A percentile compares a stretch with the other conserved stretches of the same genome.
These are phyloP conservation scores for Coniochaeta sp. DNA, from an alignment of 2,329 filamentous ascomycete genomes.

Conservation along the genomic window DNA sequence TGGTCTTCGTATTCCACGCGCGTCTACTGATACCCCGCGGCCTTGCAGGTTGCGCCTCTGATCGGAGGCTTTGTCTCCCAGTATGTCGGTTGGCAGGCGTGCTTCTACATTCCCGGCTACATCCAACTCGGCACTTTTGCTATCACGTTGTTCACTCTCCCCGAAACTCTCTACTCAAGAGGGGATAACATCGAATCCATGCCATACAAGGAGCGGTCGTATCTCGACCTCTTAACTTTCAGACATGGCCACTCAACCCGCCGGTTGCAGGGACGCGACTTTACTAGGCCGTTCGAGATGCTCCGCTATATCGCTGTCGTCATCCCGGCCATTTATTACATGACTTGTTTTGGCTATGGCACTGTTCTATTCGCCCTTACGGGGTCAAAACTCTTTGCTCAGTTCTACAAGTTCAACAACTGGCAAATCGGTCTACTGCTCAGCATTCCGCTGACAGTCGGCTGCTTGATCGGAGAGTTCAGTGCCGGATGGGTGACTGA, in stretches of 20 bases:
- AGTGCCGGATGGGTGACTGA: constrained; percentile 19
- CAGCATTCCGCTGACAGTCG: constrained; percentile 16
- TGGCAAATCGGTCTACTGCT: constrained; percentile 16
- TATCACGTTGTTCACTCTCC: constrained; percentile 15
- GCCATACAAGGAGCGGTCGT: neutral
- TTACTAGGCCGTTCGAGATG: constrained; percentile 14
- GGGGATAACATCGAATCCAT: neutral
- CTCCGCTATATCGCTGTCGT: constrained; percentile 13
- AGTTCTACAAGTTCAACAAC: constrained; percentile 15
- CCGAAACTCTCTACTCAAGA: constrained; percentile 18
- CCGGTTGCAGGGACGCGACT: constrained; percentile 8
- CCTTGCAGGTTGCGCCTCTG: constrained; percentile 8
- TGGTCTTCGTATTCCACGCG: neutral
- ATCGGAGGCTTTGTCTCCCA: constrained; percentile 20
- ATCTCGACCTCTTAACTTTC: constrained; percentile 6
- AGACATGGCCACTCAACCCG: constrained; percentile 2
- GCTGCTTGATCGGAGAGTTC: constrained; percentile 17
- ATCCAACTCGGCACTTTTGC: constrained; percentile 15
- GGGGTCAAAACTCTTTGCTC: constrained; percentile 12
- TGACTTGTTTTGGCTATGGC: constrained; percentile 17
- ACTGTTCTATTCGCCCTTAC: constrained; percentile 16
- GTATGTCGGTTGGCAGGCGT: constrained; percentile 16
- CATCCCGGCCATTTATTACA: constrained; percentile 14
- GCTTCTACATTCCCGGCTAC: constrained; percentile 18
- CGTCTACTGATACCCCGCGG: neutral